Evolutionary conservation across 345 rosid species (phyloP).

Genomic region (Hibiscus trionum): DNA sequence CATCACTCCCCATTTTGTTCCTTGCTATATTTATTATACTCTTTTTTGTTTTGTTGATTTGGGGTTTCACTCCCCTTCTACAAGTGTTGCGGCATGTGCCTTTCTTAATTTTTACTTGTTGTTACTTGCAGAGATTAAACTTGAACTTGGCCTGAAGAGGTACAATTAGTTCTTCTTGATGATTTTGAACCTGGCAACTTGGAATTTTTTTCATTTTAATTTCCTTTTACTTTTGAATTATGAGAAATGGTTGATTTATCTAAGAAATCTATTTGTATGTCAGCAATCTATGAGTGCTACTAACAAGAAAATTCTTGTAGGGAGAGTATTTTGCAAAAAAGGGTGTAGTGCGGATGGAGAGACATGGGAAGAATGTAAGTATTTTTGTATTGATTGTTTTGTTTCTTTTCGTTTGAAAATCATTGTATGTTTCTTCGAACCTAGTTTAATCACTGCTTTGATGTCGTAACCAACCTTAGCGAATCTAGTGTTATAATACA

Average conservation of each 20-base stretch:
- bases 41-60: too few relatives aligned
- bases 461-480: background rate
- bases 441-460: background rate
- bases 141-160: too few relatives aligned
- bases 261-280: background rate
- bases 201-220: background rate
- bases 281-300: background rate
- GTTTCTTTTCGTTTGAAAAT: background rate
- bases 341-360: slow-evolving; percentile 80
- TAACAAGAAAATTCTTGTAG: slow-evolving; percentile 30
- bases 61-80: too few relatives aligned
- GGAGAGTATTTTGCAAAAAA: slow-evolving; percentile 99
- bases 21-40: too few relatives aligned
- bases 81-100: too few relatives aligned
- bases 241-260: background rate
- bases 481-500: background rate
- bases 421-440: background rate
- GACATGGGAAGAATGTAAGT: slow-evolving; percentile 93
- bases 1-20: too few relatives aligned
- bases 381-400: slow-evolving; percentile 9
- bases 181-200: background rate
- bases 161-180: too few relatives aligned
- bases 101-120: too few relatives aligned
- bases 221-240: background rate
- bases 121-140: too few relatives aligned